Conservation (phyloP, 345 rosid genomes). For the Streptanthus diversifolius region DNA sequence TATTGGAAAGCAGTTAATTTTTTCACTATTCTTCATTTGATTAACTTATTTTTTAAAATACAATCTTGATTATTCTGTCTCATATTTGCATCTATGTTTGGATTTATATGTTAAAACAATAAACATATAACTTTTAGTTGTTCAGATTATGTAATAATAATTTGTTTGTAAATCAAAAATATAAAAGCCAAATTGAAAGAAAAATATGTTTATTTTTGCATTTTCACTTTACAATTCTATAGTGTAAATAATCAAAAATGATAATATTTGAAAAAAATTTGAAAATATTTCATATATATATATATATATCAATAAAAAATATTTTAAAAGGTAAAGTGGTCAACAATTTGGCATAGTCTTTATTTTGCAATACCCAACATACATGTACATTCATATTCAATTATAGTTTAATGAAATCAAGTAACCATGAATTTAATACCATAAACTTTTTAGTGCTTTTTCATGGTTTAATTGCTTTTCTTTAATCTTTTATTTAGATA, state of each 20-base stretch:
- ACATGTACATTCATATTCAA: background rate
- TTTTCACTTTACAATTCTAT: background rate
- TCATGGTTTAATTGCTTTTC: background rate
- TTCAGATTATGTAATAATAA: too few relatives aligned
- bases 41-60: too few relatives aligned
- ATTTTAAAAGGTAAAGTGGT: slow-evolving; percentile 6
- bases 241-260: too few relatives aligned
- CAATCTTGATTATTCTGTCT: background rate
- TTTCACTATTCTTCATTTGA: too few relatives aligned
- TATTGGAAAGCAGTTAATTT: too few relatives aligned
- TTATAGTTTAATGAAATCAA: background rate
- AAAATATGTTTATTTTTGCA: background rate
- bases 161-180: background rate
- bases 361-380: slow-evolving; percentile 1
- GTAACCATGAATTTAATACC: background rate
- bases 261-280: too few relatives aligned
- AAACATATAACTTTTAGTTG: background rate
- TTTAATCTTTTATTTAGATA: background rate
- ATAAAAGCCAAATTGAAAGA: background rate
- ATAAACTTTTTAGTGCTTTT: background rate
- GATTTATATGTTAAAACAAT: background rate
- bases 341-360: background rate
- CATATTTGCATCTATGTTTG: background rate
- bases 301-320: too few relatives aligned
- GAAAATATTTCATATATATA: too few relatives aligned